phyloP scores from a whole-genome alignment of 2,329 filamentous ascomycete species.

The Aspergillus sp. region DNA sequence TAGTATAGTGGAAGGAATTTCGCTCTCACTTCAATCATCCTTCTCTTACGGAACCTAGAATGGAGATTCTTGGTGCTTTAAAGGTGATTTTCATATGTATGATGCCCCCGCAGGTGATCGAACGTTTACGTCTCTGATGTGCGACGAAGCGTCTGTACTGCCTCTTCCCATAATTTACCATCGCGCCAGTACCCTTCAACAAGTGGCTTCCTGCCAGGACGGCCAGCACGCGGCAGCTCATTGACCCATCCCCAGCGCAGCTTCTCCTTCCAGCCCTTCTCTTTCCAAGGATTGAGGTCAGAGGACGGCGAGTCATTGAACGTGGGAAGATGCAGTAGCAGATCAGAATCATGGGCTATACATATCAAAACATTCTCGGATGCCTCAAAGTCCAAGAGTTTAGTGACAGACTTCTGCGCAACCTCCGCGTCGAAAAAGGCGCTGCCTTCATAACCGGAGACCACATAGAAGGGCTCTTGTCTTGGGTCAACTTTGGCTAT shows the following conservation, averaged over 20 bases:
- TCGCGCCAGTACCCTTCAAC: conserved; percentile 13
- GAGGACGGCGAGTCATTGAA: conserved; percentile 2
- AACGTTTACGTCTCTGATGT: background rate
- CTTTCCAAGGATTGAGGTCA: conserved; percentile 12
- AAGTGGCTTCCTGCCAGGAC: conserved; percentile 1
- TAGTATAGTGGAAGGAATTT: background rate
- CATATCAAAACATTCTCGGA: conserved; percentile 7
- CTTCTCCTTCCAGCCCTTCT: conserved; percentile 10
- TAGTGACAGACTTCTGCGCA: conserved; percentile 6
- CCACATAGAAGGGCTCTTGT: conserved; percentile 6
- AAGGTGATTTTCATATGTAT: background rate
- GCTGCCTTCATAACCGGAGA: conserved; percentile 1
- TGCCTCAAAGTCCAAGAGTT: conserved; percentile 1
- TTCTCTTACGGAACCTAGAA: too few relatives aligned
- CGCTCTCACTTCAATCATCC: too few relatives aligned
- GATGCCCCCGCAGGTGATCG: background rate
- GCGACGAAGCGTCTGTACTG: background rate
- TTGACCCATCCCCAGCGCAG: conserved; percentile 14
- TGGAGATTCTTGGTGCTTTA: too few relatives aligned
- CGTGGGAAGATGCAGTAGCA: conserved; percentile 4
- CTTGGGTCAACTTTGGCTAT: background rate
- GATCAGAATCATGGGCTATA: conserved; percentile 10
- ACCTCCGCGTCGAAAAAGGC: background rate
- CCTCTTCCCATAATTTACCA: conserved; percentile 5
- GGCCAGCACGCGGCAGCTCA: conserved; percentile 7